Evolutionary conservation across 257 asterid genomes (phyloP), one percentile per base, ranked within the genome.

Genomic region (Fraxinus cuspidata): DNA sequence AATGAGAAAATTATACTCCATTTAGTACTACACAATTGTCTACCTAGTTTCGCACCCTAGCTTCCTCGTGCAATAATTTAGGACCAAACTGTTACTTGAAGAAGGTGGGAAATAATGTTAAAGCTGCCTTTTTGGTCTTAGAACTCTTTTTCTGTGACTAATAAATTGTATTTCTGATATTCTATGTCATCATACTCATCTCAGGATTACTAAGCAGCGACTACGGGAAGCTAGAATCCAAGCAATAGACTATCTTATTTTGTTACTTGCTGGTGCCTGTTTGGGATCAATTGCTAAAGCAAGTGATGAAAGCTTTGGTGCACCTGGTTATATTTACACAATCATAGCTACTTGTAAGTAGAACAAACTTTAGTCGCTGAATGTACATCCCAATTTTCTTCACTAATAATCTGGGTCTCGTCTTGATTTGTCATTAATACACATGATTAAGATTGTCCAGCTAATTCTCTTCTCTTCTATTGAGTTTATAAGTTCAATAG

Each of bases 241-340:
- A 87, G 87, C 96, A 6, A 86, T 89, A 51, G 99, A 94, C 81
- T 92, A 74, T 77, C 92, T 94, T 71, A 94, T 92, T 77, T 78
- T 94, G 78, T 78, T 94, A 85, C 93, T 94, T 78, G 99, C 99
- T 78, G 99, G 99, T 47, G 96, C 96, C 78, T 90, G 96, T 83
- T 89, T 94, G 88, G 99, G 99, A 68, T 83, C 91, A 73, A 75
- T 94, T 35, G 79, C 95, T 44, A 94, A 87, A 85, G 81, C 85
- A 60, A 87, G 94, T 1, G 99, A 92, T 9, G 97, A 90, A 76
- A 89, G 79, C 79, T 94, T 94, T 82, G 97, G 97, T 9, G 91
- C 92, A 40, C 89, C 94, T 72, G 99, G 97, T 70, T 94, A 94
- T 81, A 92, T 85, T 9, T 89, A 92, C 85, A 92, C 97, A n/a